Conservation (phyloP, 2,329 filamentous ascomycete species). For the Colletotrichum truncatum region DNA sequence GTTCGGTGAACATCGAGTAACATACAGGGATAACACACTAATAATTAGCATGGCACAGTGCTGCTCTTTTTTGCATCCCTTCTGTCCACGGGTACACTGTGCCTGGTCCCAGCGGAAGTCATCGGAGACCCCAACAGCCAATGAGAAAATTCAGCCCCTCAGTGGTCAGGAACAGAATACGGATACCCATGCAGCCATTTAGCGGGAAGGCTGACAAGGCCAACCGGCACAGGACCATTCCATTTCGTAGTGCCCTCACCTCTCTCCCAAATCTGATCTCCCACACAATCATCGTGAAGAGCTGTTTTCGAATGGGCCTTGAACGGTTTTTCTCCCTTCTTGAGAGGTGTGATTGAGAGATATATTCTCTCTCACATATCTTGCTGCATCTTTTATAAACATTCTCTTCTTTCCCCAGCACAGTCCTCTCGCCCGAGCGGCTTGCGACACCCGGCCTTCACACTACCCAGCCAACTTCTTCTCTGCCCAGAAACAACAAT, state of each 20-base stretch:
- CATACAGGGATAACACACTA: not conserved
- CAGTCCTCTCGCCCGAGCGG: not conserved
- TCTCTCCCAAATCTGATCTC: constrained; percentile 2
- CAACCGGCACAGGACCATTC: constrained; percentile 7
- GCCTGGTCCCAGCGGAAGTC: constrained; percentile 12
- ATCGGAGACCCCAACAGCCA: constrained; percentile 7
- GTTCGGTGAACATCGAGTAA: not conserved
- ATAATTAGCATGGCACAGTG: constrained; percentile 7
- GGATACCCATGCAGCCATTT: constrained; percentile 21
- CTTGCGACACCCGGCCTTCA: constrained; percentile 17
- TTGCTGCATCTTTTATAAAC: not conserved
- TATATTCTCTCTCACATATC: not conserved
- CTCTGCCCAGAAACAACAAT: not conserved
- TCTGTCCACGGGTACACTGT: not conserved
- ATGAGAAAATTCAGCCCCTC: constrained; percentile 19
- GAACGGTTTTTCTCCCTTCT: not conserved
- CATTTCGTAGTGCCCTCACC: constrained; percentile 18
- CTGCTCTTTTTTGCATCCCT: constrained; percentile 14
- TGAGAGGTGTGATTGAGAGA: constrained; percentile 13
- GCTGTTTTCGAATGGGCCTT: constrained; percentile 17
- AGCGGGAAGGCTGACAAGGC: constrained; percentile 30
- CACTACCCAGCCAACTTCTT: not conserved
- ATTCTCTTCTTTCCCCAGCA: not conserved
- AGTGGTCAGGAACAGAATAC: constrained; percentile 22
- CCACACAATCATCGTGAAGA: constrained; percentile 16